These are phyloP conservation scores for Puccinia novopanici DNA, from an alignment of 1,284 basidiomycete species.

Conservation along the genomic window DNA sequence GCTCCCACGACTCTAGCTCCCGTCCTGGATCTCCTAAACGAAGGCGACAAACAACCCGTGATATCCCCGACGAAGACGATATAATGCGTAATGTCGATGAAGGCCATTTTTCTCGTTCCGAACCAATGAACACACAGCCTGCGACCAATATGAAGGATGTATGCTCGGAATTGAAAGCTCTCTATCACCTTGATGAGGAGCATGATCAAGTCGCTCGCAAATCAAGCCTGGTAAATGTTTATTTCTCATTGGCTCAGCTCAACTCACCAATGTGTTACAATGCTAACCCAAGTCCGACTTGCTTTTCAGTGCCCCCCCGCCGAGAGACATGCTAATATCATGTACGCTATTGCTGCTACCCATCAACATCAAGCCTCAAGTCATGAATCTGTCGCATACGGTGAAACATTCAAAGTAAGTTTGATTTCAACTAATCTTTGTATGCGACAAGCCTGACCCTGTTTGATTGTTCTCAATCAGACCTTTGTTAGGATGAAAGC, in stretches of 20 bases:
- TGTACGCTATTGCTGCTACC: neutral
- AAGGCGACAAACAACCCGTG: neutral
- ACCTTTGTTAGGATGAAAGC: neutral
- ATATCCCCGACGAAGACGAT: neutral
- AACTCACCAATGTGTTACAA: neutral
- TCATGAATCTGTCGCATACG: neutral
- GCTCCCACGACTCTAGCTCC: no score
- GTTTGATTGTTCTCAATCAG: neutral
- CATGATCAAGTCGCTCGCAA: neutral
- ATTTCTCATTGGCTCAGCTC: neutral
- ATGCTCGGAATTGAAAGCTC: neutral
- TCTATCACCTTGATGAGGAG: constrained; percentile 1
- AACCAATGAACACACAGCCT: neutral
- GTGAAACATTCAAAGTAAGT: neutral
- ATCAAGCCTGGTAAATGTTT: neutral
- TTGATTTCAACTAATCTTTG: neutral
- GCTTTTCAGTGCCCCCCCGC: neutral
- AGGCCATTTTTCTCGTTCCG: neutral
- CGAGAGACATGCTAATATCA: neutral
- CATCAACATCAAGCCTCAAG: neutral
- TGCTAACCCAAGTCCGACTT: neutral
- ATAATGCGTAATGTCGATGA: neutral
- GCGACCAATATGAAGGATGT: neutral
- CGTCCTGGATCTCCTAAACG: neutral
- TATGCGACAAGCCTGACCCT: neutral